Evolutionary conservation across 1,284 basidiomycete genomes (phyloP).

Genomic region (Melampsora americana): DNA sequence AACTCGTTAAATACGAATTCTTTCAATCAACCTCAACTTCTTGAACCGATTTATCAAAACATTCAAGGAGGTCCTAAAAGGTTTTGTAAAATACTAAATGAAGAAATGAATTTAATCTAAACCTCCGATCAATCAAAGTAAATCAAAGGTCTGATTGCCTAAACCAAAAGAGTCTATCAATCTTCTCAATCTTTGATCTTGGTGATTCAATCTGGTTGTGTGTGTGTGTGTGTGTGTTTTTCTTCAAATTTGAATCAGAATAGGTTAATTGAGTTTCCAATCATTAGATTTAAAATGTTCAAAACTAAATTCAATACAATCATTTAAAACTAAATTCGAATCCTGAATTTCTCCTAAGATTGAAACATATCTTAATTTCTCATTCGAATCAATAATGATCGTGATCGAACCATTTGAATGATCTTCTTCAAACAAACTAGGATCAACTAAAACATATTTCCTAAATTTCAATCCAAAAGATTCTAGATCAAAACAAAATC

Average conservation of each 20-base stretch:
- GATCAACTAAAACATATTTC: slow-evolving; percentile 71
- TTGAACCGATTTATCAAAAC: background rate
- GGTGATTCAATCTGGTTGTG: no score
- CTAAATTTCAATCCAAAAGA: slow-evolving; percentile 54
- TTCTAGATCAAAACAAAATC: background rate
- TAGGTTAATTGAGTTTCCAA: no score
- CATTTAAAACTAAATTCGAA: background rate
- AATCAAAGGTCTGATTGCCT: no score
- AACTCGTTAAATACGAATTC: no score
- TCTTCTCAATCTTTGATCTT: no score
- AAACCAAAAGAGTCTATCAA: no score
- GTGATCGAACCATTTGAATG: slow-evolving; percentile 70
- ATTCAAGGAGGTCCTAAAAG: background rate
- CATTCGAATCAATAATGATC: slow-evolving; percentile 63
- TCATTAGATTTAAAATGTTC: background rate
- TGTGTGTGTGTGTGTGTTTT: no score
- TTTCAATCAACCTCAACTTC: no score
- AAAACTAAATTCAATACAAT: background rate
- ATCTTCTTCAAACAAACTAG: slow-evolving; percentile 83
- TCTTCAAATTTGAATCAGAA: no score
- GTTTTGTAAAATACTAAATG: background rate
- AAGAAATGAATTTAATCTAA: background rate
- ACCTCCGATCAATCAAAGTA: no score
- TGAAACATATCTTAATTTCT: slow-evolving; percentile 56
- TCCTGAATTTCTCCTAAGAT: background rate